Evolutionary conservation across 169 alveolate species (phyloP).

Genomic region (Theileria annulata): DNA sequence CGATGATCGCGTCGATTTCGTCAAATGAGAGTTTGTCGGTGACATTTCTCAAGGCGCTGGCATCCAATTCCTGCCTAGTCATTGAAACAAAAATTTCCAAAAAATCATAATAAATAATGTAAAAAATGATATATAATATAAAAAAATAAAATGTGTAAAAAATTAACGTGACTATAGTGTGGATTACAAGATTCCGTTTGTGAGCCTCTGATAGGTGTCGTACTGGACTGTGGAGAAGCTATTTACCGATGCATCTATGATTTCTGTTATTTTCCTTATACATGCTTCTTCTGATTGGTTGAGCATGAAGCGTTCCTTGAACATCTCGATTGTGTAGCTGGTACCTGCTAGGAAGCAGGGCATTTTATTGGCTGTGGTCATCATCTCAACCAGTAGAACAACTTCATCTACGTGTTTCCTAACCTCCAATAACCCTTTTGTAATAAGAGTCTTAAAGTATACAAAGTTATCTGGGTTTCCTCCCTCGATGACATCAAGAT

Average conservation of each 20-base stretch:
- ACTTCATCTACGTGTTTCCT: slow-evolving; percentile 87
- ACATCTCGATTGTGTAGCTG: slow-evolving; percentile 70
- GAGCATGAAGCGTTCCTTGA: slow-evolving; percentile 82
- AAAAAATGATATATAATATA: not conserved
- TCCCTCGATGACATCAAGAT: slow-evolving; percentile 92
- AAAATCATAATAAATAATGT: not conserved
- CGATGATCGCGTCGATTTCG: slow-evolving; percentile 40
- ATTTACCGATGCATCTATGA: slow-evolving; percentile 88
- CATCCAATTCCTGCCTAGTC: not conserved
- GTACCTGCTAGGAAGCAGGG: slow-evolving; percentile 87
- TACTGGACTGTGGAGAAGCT: slow-evolving; percentile 94
- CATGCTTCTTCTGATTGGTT: slow-evolving; percentile 83
- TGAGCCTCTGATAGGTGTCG: slow-evolving; percentile 92
- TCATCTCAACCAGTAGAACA: slow-evolving; percentile 85
- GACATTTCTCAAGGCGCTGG: not conserved
- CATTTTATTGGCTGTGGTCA: slow-evolving; percentile 88
- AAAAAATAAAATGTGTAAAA: not conserved
- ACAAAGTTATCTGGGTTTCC: slow-evolving; percentile 87
- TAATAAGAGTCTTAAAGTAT: slow-evolving; percentile 83
- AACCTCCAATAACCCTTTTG: slow-evolving; percentile 85
- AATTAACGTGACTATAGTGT: slow-evolving; percentile 11
- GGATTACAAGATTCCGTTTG: slow-evolving; percentile 89
- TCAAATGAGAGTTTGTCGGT: slow-evolving; percentile 30
- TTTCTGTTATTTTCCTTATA: slow-evolving; percentile 79
- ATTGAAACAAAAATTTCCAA: not conserved